phyloP scores from a whole-genome alignment of 108 stramenopile species.

The Cyclostephanos tholiformis region DNA sequence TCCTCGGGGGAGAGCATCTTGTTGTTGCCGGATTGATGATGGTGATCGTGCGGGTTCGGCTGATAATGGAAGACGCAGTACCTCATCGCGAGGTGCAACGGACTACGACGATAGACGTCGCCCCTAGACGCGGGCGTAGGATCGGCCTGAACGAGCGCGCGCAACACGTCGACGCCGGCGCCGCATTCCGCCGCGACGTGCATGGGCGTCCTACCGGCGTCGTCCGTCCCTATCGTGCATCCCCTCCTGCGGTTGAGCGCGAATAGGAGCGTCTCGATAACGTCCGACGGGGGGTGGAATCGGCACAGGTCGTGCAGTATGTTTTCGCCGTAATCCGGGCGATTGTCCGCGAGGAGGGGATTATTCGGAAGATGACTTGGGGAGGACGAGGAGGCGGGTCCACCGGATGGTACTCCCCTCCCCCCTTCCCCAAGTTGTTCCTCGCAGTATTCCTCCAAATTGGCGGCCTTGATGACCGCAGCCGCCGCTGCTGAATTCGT shows the following conservation, averaged over 20 bases:
- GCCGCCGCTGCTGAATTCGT: constrained; percentile 37
- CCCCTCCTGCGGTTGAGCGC: constrained; percentile 21
- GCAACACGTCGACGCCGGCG: constrained; percentile 19
- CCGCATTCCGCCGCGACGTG: constrained; percentile 48
- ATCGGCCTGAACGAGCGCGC: constrained; percentile 32
- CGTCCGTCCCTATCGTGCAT: constrained; percentile 28
- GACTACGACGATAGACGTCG: constrained; percentile 29
- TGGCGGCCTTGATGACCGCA: constrained; percentile 22
- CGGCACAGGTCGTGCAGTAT: constrained; percentile 40
- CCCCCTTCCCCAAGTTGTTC: too few relatives aligned
- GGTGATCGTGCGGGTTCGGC: background rate
- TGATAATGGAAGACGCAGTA: constrained; percentile 1
- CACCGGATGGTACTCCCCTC: background rate
- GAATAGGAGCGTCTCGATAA: constrained; percentile 31
- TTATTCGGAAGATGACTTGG: background rate
- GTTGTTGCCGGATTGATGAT: background rate
- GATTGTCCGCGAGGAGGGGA: background rate
- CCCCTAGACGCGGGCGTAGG: constrained; percentile 34
- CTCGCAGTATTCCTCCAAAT: background rate
- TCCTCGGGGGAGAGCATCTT: constrained; percentile 6
- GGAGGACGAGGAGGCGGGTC: background rate
- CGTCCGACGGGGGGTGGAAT: constrained; percentile 32
- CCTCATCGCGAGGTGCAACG: constrained; percentile 35
- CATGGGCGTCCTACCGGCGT: constrained; percentile 28
- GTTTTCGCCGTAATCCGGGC: constrained; percentile 30